A percentile compares a stretch with the other conserved stretches of the same genome.
Conservation (phyloP, 1,139 yeast species). For the Pichia inconspicua region DNA sequence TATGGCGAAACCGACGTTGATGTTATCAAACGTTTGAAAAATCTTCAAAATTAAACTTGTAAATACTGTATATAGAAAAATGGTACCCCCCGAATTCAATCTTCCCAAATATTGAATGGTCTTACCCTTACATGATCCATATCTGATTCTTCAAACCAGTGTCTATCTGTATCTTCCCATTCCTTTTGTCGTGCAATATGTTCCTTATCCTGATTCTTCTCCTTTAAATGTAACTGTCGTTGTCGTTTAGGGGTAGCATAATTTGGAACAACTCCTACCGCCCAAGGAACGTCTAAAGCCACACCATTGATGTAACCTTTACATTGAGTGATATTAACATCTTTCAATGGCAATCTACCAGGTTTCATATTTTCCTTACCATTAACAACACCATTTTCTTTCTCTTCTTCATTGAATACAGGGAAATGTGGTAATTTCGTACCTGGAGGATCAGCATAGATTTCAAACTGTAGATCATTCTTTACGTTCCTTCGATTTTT, state of each 20-base stretch:
- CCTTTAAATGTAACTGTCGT: no score
- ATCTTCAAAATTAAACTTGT: conserved; percentile 13
- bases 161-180: no score
- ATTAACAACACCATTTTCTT: neutral
- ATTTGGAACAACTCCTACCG: neutral
- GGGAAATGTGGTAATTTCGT: neutral
- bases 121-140: no score
- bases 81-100: no score
- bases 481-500: conserved; percentile 1
- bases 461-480: conserved; percentile 4
- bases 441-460: conserved; percentile 7
- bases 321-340: neutral
- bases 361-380: neutral
- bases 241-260: neutral
- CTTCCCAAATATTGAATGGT: no score
- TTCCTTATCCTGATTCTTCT: no score
- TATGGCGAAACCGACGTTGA: conserved; percentile 26
- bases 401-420: neutral
- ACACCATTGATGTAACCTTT: neutral
- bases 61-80: neutral
- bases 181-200: no score
- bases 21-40: conserved; percentile 28
- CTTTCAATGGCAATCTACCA: neutral
- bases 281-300: neutral
- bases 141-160: no score